Base-by-base conservation (phyloP, 2,329 filamentous ascomycete species). In the Diplodia seriata region DNA sequence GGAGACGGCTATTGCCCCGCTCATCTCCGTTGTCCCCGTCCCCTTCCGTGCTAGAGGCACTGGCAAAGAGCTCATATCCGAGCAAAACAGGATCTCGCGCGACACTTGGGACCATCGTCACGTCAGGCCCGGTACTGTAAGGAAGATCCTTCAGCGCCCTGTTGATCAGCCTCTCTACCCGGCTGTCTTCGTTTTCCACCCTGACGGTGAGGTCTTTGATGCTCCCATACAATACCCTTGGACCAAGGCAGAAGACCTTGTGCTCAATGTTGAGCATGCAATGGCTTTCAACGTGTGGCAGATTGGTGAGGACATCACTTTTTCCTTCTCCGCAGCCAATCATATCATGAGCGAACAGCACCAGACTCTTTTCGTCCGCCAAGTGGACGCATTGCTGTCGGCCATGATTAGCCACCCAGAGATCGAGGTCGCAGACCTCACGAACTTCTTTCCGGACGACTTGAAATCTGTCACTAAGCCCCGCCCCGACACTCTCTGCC, bases 381-480 rank as follows among this genome's bases (percentile, higher is more conserved):
- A 79, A 51, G 63, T 77, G 3, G 75, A 77, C 54, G 71, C 71
- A 18, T 66, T 77, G n/a, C 70, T 79, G 14, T 70, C 68, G 23
- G 63, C 70, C 12, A 77, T 79, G 71, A 53, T 77, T 1, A 59
- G 67, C 15, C 70, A 69, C 29, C 75, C 76, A 1, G 75, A 78
- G 51, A 68, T 73, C 15, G 67, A 70, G 8, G 62, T 77, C 6
- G 40, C 50, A 3, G 69, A 73, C 23, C 70, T 78, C 4, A 68
- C 73, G 40, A 71, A 71, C 38, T 65, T 72, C 36, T 68, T 78
- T 11, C 70, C 76, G 6, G 49, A 50, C 1, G 49, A 71, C 0
- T 69, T 90, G 0, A 84, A 90, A 55, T 90, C 91, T 0, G 82
- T 90, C n/a, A 81, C 86, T 0, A 87, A 90, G 3, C 82, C 92